Evolutionary conservation across 768 basidiomycete genomes (phyloP).

Genomic region (Fibroporia radiculosa): DNA sequence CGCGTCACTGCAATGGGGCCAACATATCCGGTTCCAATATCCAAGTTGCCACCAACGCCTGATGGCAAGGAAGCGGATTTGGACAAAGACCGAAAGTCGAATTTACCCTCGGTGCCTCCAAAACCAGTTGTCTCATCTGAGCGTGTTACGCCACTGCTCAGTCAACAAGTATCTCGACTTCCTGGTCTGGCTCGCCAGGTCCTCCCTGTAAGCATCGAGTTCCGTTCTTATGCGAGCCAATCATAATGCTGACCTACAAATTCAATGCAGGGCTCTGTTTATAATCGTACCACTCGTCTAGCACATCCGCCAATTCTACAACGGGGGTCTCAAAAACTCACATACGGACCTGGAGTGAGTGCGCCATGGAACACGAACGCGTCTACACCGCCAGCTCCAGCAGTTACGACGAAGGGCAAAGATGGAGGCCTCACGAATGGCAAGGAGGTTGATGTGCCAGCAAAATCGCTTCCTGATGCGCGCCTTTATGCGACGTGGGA

Average conservation of each 20-base stretch:
- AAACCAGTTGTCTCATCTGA: slow-evolving; percentile 35
- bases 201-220: slow-evolving; percentile 47
- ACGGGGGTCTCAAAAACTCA: slow-evolving; percentile 35
- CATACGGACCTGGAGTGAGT: slow-evolving; percentile 31
- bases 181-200: slow-evolving; percentile 60
- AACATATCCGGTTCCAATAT: slow-evolving; percentile 50
- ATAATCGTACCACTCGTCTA: slow-evolving; percentile 52
- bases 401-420: slow-evolving; percentile 16
- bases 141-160: slow-evolving; percentile 55
- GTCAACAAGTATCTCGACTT: slow-evolving; percentile 55
- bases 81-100: slow-evolving; percentile 46
- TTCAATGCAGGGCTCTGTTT: slow-evolving; percentile 38
- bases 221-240: not conserved
- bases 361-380: slow-evolving; percentile 39
- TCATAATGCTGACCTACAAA: not conserved
- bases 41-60: slow-evolving; percentile 14
- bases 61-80: slow-evolving; percentile 41
- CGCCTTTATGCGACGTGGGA: slow-evolving; percentile 44
- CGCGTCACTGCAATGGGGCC: slow-evolving; percentile 58
- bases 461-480: slow-evolving; percentile 37
- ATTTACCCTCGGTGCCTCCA: slow-evolving; percentile 30
- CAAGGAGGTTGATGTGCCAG: slow-evolving; percentile 21
- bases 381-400: slow-evolving; percentile 11
- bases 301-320: slow-evolving; percentile 58
- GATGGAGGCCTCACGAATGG: slow-evolving; percentile 19